phyloP scores from a whole-genome alignment of 2,329 filamentous ascomycete species.

The Nemania sp. region DNA sequence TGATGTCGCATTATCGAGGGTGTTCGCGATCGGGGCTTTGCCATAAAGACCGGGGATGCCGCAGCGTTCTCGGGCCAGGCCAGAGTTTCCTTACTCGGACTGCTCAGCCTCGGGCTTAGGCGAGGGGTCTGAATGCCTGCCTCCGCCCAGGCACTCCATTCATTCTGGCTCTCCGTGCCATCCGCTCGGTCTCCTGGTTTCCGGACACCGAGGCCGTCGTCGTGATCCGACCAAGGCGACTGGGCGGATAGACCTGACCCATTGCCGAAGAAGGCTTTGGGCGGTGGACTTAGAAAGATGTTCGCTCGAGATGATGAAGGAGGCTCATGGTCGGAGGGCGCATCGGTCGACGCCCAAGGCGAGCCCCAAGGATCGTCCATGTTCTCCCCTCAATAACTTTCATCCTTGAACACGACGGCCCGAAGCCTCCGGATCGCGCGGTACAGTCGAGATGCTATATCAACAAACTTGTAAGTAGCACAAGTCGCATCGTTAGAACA shows the following conservation, averaged over 20 bases:
- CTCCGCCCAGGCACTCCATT: slow-evolving; percentile 52
- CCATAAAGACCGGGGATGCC: slow-evolving; percentile 52
- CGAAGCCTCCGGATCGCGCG: slow-evolving; percentile 28
- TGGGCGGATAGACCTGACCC: slow-evolving; percentile 48
- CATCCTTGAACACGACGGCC: slow-evolving; percentile 46
- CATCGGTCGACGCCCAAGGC: slow-evolving; percentile 65
- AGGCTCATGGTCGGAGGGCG: slow-evolving; percentile 50
- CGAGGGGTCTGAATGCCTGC: slow-evolving; percentile 47
- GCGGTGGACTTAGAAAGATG: slow-evolving; percentile 56
- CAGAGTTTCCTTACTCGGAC: slow-evolving; percentile 53
- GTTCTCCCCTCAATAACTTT: slow-evolving; percentile 50
- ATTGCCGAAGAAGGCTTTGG: slow-evolving; percentile 57
- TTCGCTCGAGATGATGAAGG: slow-evolving; percentile 50
- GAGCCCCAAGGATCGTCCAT: slow-evolving; percentile 75
- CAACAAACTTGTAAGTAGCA: not conserved
- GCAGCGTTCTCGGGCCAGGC: slow-evolving; percentile 56
- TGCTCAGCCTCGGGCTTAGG: slow-evolving; percentile 50
- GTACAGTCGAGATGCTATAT: slow-evolving; percentile 22
- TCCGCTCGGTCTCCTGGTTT: slow-evolving; percentile 48
- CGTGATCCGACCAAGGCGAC: slow-evolving; percentile 58
- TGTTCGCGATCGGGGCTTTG: slow-evolving; percentile 49
- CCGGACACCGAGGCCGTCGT: slow-evolving; percentile 57
- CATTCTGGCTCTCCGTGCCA: slow-evolving; percentile 38
- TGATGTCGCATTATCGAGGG: slow-evolving; percentile 52
- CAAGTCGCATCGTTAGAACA: slow-evolving; percentile 27